Percentiles rank a stretch among this genome's conserved stretches.
Evolutionary conservation across 768 basidiomycete genomes (phyloP).

Genomic region (Pulveroboletus frians): DNA sequence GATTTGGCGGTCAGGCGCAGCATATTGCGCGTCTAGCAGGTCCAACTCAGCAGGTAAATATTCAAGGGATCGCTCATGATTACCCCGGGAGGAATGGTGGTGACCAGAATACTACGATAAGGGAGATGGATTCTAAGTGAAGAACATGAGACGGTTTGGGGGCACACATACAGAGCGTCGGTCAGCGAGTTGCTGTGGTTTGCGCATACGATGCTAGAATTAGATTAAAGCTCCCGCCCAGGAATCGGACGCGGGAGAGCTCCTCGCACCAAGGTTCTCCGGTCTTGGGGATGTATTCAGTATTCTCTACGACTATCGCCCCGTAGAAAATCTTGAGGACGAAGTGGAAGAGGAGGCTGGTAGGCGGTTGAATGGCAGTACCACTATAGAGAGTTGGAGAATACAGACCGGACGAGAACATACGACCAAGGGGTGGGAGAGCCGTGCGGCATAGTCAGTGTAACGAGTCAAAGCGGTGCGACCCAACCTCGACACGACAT

Average conservation of each 20-base stretch:
- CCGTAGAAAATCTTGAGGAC: slow-evolving; percentile 91
- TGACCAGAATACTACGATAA: slow-evolving; percentile 56
- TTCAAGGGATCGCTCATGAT: slow-evolving; percentile 10
- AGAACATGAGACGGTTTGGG: not conserved
- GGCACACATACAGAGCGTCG: slow-evolving; percentile 66
- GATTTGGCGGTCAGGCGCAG: slow-evolving; percentile 84
- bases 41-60: slow-evolving; percentile 4
- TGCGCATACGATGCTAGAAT: slow-evolving; percentile 67
- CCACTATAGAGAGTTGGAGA: not conserved
- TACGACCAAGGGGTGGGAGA: slow-evolving; percentile 60
- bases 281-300: slow-evolving; percentile 60
- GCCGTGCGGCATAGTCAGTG: slow-evolving; percentile 30
- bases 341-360: slow-evolving; percentile 67
- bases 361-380: not conserved
- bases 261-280: slow-evolving; percentile 66
- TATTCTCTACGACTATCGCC: slow-evolving; percentile 79
- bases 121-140: not conserved
- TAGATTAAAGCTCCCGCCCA: not conserved
- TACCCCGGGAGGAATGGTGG: slow-evolving; percentile 67
- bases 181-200: slow-evolving; percentile 87
- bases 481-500: not conserved
- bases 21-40: slow-evolving; percentile 62
- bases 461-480: slow-evolving; percentile 1
- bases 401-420: slow-evolving; percentile 55
- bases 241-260: not conserved